These are phyloP conservation scores for Kwoniella sp. DNA, from an alignment of 768 basidiomycete genomes.

Conservation along the genomic window DNA sequence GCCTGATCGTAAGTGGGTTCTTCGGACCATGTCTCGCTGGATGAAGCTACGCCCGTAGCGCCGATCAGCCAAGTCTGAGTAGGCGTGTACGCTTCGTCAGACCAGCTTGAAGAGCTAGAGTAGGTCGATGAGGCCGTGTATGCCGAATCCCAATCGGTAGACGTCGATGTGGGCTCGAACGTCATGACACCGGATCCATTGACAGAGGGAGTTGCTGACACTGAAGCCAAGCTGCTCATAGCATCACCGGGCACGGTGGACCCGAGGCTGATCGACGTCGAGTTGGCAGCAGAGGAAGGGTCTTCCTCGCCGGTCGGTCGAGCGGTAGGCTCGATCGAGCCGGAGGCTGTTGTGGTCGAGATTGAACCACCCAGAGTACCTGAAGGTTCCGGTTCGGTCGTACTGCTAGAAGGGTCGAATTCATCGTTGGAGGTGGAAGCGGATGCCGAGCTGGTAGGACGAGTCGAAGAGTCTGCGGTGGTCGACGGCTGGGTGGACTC, in stretches of 20 bases:
- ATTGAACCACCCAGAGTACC: slow-evolving; percentile 1
- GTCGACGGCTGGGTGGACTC: not conserved
- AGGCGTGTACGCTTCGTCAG: slow-evolving; percentile 39
- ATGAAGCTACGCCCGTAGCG: slow-evolving; percentile 23
- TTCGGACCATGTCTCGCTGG: slow-evolving; percentile 12
- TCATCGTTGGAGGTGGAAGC: not conserved
- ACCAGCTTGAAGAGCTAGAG: slow-evolving; percentile 9
- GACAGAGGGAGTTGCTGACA: slow-evolving; percentile 27
- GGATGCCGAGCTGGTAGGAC: not conserved
- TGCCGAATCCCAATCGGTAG: slow-evolving; percentile 14
- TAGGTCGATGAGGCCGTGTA: slow-evolving; percentile 11
- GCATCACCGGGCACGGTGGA: slow-evolving; percentile 11
- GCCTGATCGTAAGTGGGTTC: slow-evolving; percentile 9
- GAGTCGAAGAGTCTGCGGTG: not conserved
- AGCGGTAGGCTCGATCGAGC: slow-evolving; percentile 1
- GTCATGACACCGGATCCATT: slow-evolving; percentile 28
- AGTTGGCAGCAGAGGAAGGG: not conserved
- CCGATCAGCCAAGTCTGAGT: slow-evolving; percentile 47
- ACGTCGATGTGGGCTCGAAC: slow-evolving; percentile 21
- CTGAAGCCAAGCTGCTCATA: slow-evolving; percentile 14
- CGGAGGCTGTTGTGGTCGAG: not conserved
- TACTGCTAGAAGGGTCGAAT: not conserved
- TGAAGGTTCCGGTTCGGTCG: not conserved
- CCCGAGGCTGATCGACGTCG: not conserved
- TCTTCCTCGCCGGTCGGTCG: not conserved